Conservation (phyloP, 1,139 yeast genomes). For the Saccharomyces hybrid region DNA sequence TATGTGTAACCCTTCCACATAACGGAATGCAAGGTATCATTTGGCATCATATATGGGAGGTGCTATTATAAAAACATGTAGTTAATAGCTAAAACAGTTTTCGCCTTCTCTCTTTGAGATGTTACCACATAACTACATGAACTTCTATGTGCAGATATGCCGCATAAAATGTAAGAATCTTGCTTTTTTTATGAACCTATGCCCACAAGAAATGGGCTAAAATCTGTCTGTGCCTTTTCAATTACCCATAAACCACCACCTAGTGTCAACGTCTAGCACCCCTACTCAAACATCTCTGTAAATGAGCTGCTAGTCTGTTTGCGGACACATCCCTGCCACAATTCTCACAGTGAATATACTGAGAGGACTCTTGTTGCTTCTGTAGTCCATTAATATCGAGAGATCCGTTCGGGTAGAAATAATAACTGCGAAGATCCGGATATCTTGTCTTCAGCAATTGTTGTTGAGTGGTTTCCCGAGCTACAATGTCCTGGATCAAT, state of each 20-base stretch:
- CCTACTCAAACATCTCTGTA: conserved; percentile 77
- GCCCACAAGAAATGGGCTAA: neutral
- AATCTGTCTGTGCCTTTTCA: neutral
- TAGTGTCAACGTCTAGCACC: conserved; percentile 34
- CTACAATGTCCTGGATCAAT: conserved; percentile 29
- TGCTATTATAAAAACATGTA: neutral
- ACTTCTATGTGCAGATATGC: neutral
- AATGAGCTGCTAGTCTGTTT: conserved; percentile 84
- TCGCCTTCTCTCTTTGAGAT: neutral
- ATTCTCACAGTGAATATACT: conserved; percentile 67
- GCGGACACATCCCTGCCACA: conserved; percentile 87
- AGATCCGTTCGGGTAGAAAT: conserved; percentile 21
- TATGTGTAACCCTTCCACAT: neutral
- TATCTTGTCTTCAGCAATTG: conserved; percentile 21
- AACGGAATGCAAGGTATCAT: neutral
- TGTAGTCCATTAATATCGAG: conserved; percentile 26
- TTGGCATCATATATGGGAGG: neutral
- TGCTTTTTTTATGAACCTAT: neutral
- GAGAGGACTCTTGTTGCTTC: conserved; percentile 29
- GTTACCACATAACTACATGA: neutral
- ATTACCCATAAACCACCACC: neutral
- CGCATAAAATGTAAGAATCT: neutral
- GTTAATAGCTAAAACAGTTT: too few relatives aligned
- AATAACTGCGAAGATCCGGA: conserved; percentile 21
- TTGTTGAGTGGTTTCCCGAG: conserved; percentile 21